Evolutionary conservation across 2,329 filamentous ascomycete species (phyloP), one percentile per base, ranked within the genome.

Genomic region (Colletotrichum plurivorum): DNA sequence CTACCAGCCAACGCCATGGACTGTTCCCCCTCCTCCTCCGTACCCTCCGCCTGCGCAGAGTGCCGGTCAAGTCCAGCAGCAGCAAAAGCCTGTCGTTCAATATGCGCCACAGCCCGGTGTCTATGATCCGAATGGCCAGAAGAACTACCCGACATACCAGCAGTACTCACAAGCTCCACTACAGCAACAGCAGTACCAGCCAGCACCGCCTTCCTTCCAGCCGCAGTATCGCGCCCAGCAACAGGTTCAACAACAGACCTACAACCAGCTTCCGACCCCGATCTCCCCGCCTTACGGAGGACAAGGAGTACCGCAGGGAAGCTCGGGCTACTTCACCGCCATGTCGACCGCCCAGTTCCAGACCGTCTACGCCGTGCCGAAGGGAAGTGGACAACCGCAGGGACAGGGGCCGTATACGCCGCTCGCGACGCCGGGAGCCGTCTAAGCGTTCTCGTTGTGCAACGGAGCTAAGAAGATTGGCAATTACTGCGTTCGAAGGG

Each of bases 131-230:
- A 51, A 52, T 31, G 20, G 22, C 4, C 15, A 8, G 13, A 25
- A 18, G 10, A 39, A 59, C 18, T 49, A 69, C 6, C 15, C 41
- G n/a, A 15, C n/a, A 15, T 22, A 65, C 5, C 52, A 53, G 27
- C 25, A 53, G 10, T 16, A 46, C 8, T n/a, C 27, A 39, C 60
- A 57, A 12, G 9, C 43, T 13, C 54, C 18, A 18, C 16, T n/a
- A 6, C 66, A 65, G 27, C 54, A 48, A 8, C 66, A 69, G 52
- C 25, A n/a, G 25, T 46, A 67, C 39, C 66, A 43, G 27, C 41
- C 22, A 9, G 18, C 36, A 9, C 18, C 31, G 10, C 53, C 57
- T 8, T 2, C 18, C 27, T 54, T 63, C 4, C 53, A 69, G 20
- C 39, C 54, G 39, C 54, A 46, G 18, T 48, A 22, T 10, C 59